Conservation (phyloP, 1,284 basidiomycete species). For the Hemileccinum hortonii region DNA sequence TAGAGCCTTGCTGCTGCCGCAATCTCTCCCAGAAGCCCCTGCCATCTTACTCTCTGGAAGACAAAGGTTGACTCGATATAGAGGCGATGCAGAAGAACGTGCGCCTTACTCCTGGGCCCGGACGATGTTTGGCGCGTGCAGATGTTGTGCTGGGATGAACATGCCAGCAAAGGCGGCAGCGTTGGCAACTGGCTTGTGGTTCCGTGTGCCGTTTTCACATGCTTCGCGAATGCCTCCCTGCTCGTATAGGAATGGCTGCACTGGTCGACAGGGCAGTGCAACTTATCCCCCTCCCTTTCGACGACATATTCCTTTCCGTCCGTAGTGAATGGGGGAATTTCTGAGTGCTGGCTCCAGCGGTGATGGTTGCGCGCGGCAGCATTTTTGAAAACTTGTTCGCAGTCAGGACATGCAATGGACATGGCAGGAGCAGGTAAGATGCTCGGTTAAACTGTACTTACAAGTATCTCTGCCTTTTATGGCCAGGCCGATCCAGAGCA, state of each 20-base stretch:
- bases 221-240: constrained; percentile 1
- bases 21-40: too few species aligned
- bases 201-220: background rate
- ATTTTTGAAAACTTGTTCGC: background rate
- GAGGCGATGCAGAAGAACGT: too few species aligned
- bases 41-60: too few species aligned
- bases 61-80: too few species aligned
- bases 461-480: too few species aligned
- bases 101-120: too few species aligned
- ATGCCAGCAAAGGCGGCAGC: background rate
- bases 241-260: constrained; percentile 1
- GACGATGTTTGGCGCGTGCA: too few species aligned
- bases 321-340: background rate
- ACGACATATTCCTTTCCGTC: background rate
- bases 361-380: background rate
- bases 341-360: background rate
- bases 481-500: too few species aligned
- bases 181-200: background rate
- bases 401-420: constrained; percentile 1
- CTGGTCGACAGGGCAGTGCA: constrained; percentile 1
- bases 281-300: background rate
- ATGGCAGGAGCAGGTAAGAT: too few species aligned
- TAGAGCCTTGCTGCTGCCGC: too few species aligned
- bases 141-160: too few species aligned
- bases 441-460: too few species aligned